Conservation (phyloP, 768 basidiomycete species). For the Kwoniella pini region DNA sequence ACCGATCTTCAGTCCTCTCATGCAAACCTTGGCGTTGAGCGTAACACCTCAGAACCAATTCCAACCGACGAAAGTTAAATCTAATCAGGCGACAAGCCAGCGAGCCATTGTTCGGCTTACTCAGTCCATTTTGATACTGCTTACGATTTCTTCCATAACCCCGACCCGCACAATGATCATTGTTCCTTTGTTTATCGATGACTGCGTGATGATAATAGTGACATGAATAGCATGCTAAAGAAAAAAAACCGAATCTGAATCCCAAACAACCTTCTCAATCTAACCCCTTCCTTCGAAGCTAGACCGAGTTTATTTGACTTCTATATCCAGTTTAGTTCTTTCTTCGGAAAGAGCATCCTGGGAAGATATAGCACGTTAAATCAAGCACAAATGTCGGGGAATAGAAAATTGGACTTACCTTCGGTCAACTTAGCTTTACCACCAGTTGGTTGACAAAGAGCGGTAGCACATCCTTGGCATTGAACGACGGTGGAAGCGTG, state of each 20-base stretch:
- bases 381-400: not conserved
- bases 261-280: slow-evolving; percentile 6
- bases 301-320: slow-evolving; percentile 13
- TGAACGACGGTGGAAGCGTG: slow-evolving; percentile 97
- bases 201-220: slow-evolving; percentile 18
- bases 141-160: too few relatives aligned
- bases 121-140: too few relatives aligned
- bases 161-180: not conserved
- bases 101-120: too few relatives aligned
- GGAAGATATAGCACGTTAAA: not conserved
- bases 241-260: slow-evolving; percentile 18
- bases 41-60: too few relatives aligned
- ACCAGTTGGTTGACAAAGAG: slow-evolving; percentile 97
- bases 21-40: too few relatives aligned
- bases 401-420: slow-evolving; percentile 63
- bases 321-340: slow-evolving; percentile 60
- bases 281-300: slow-evolving; percentile 13
- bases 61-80: too few relatives aligned
- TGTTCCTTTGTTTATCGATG: not conserved
- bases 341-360: slow-evolving; percentile 96
- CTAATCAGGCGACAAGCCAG: too few relatives aligned
- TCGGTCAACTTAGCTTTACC: slow-evolving; percentile 97
- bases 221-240: slow-evolving; percentile 26
- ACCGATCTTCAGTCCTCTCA: too few relatives aligned
- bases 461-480: slow-evolving; percentile 87